These are phyloP conservation scores for Boletellus emodensis DNA, from an alignment of 768 basidiomycete genomes.

Conservation along the genomic window DNA sequence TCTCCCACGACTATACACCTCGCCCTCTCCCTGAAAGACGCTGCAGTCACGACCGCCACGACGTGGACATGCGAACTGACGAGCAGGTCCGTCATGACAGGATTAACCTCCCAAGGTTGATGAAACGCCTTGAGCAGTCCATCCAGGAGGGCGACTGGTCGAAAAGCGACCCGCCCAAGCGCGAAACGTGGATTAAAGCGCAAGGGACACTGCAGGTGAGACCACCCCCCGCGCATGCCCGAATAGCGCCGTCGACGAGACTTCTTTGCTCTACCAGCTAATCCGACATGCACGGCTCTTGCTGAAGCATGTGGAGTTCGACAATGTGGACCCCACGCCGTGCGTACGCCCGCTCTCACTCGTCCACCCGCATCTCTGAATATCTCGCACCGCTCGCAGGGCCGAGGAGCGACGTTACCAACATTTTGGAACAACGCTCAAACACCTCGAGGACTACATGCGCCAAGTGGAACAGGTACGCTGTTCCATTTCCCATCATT, in stretches of 20 bases:
- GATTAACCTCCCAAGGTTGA: slow-evolving; percentile 61
- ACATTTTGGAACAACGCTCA: slow-evolving; percentile 47
- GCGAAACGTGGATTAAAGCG: slow-evolving; percentile 50
- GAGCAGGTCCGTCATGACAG: slow-evolving; percentile 50
- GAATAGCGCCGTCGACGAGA: not conserved
- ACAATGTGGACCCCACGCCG: slow-evolving; percentile 42
- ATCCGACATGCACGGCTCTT: slow-evolving; percentile 56
- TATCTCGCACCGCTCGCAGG: slow-evolving; percentile 25
- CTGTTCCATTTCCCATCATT: not conserved
- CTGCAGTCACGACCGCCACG: slow-evolving; percentile 1
- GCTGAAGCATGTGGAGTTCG: slow-evolving; percentile 54
- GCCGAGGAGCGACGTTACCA: slow-evolving; percentile 41
- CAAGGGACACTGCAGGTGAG: slow-evolving; percentile 55
- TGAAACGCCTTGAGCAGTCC: slow-evolving; percentile 58
- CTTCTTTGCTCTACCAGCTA: slow-evolving; percentile 26
- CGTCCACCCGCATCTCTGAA: not conserved
- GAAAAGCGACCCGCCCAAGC: slow-evolving; percentile 20
- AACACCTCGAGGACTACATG: slow-evolving; percentile 51
- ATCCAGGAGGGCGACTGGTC: slow-evolving; percentile 37
- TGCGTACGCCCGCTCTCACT: slow-evolving; percentile 26
- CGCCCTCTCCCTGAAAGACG: not conserved
- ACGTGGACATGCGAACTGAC: slow-evolving; percentile 26
- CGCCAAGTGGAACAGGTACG: slow-evolving; percentile 51
- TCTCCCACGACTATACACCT: slow-evolving; percentile 16
- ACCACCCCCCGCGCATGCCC: not conserved